Conservation (phyloP, 495 filamentous ascomycete genomes). For the Aspergillus nidulans region DNA sequence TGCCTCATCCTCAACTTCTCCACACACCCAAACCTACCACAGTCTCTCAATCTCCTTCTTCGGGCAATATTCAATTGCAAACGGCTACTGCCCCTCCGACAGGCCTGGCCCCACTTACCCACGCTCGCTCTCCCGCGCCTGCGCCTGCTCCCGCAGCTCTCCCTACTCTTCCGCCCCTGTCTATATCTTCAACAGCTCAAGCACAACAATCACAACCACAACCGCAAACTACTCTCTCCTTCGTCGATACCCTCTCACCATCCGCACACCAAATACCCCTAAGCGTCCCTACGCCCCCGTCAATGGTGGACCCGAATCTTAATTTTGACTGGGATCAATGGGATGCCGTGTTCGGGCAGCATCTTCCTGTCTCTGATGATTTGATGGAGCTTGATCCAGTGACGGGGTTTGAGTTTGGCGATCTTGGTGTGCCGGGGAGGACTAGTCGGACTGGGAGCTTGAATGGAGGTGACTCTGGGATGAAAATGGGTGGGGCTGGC, state of each 20-base stretch:
- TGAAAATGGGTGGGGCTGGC: not conserved
- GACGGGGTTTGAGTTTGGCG: conserved; percentile 33
- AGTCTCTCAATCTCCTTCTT: too few relatives aligned
- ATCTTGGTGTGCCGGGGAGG: conserved; percentile 20
- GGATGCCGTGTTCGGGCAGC: conserved; percentile 48
- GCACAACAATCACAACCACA: not conserved
- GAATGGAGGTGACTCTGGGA: conserved; percentile 4
- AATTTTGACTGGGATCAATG: conserved; percentile 51
- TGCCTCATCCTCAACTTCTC: conserved; percentile 5
- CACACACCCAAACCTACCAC: not conserved
- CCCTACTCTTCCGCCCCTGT: conserved; percentile 1
- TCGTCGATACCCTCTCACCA: conserved; percentile 25
- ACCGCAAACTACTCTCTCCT: conserved; percentile 1
- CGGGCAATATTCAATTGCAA: too few relatives aligned
- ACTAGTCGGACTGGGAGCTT: conserved; percentile 7
- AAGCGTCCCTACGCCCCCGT: conserved; percentile 35
- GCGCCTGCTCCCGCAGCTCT: conserved; percentile 4
- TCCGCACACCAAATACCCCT: conserved; percentile 13
- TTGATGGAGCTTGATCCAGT: conserved; percentile 44
- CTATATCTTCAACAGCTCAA: conserved; percentile 1
- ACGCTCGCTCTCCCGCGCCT: not conserved
- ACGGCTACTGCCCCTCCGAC: not conserved
- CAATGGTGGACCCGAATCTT: conserved; percentile 42
- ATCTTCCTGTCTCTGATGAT: conserved; percentile 43
- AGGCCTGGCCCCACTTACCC: not conserved